Evolutionary conservation across 306 rosid genomes (phyloP), one percentile per base, ranked within the genome.

Genomic region (Medicago ruthenica): DNA sequence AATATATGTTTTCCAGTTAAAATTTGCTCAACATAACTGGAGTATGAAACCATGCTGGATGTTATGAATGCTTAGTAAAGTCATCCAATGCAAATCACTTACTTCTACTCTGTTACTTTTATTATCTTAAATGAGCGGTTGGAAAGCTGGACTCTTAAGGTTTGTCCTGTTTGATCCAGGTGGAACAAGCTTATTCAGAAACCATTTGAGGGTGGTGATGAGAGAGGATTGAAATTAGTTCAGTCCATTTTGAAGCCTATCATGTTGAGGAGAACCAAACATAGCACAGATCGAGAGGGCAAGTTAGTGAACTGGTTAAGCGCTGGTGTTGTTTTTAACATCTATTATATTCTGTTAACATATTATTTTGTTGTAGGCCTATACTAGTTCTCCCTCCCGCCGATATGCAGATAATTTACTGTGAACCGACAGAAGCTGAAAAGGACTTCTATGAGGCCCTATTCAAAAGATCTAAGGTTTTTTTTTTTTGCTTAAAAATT

Each of bases 171-270:
- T 14, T 86, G 72, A 66, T 87, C 53, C 76, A 94, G 98, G 98
- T 94, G 98, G 98, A 91, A 94, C 86, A 94, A 88, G 82, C 97
- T 94, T 58, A 81, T 94, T 73, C 98, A 94, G 82, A 94, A 94
- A 78, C 98, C 98, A 78, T 90, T 89, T 75, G 98, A 94, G 82
- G 93, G 93, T 74, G 98, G 98, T 74, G 97, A 94, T 86, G 96
- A 87, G 79, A 91, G 94, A 81, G 96, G 95, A 70, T 79, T 91
- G 73, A 94, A 90, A 71, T 84, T 94, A 83, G 97, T 91, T 79
- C 97, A 94, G 79, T 90, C 98, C 76, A 87, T 94, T 82, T 86
- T 94, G 78, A 91, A 94, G 84, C 88, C 94, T 67, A 90, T 91
- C 82, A 94, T 94, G 98, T 83, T 94, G 80, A 88, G 97, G 89